These are phyloP conservation scores for Phytophthora litchii DNA, from an alignment of 352 stramenopile genomes.

Conservation along the genomic window DNA sequence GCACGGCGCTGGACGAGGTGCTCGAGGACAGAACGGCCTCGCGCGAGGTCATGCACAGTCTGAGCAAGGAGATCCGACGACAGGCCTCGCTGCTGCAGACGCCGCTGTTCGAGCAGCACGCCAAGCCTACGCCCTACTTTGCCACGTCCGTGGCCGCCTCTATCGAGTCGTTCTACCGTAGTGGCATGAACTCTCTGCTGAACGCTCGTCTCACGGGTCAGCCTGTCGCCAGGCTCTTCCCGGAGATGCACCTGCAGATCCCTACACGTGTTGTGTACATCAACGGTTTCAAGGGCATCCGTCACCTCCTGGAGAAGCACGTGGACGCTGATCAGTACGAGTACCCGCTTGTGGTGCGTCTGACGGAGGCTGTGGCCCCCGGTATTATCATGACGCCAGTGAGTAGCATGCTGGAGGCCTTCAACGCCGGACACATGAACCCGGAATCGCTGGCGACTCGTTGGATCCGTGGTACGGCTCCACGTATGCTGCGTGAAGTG, in stretches of 20 bases:
- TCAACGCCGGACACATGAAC: conserved; percentile 95
- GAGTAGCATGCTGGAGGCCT: conserved; percentile 91
- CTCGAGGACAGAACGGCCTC: conserved; percentile 77
- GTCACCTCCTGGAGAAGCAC: conserved; percentile 85
- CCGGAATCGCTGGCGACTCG: conserved; percentile 85
- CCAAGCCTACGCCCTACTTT: conserved; percentile 90
- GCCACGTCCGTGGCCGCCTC: conserved; percentile 91
- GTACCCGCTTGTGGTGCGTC: conserved; percentile 77
- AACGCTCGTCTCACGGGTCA: conserved; percentile 88
- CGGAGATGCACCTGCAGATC: conserved; percentile 95
- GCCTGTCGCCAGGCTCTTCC: conserved; percentile 85
- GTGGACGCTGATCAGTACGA: conserved; percentile 85
- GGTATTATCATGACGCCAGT: conserved; percentile 95
- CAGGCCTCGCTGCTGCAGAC: conserved; percentile 87
- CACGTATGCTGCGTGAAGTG: conserved; percentile 89
- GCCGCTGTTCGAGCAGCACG: conserved; percentile 90
- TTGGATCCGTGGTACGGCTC: conserved; percentile 90
- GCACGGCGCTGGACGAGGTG: conserved; percentile 70
- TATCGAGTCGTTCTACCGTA: conserved; percentile 94
- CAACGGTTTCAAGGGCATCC: conserved; percentile 93
- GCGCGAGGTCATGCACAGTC: conserved; percentile 84
- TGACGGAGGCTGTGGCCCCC: conserved; percentile 83
- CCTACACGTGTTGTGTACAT: conserved; percentile 93
- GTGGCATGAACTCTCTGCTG: conserved; percentile 91
- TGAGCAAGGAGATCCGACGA: conserved; percentile 89